Percentiles rank a stretch among this genome's conserved stretches.
These are phyloP conservation scores for Mallotus nudiflorus DNA, from an alignment of 345 rosid genomes.

Conservation along the genomic window DNA sequence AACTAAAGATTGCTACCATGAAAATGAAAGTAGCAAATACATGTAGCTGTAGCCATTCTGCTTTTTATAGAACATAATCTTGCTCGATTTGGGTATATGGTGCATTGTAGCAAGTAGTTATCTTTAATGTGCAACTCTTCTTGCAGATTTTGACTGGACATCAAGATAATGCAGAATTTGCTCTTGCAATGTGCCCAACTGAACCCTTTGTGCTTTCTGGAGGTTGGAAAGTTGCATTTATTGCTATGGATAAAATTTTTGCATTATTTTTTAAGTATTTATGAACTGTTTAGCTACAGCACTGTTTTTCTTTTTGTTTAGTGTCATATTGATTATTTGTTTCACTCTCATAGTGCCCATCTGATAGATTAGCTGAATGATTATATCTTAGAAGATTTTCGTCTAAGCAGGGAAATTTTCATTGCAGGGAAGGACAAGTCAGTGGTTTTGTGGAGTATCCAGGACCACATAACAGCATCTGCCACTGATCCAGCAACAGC, in stretches of 20 bases:
- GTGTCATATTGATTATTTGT: not conserved
- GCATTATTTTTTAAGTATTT: not conserved
- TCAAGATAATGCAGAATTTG: constrained; percentile 98
- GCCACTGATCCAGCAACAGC: constrained; percentile 58
- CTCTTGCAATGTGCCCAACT: constrained; percentile 98
- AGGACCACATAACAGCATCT: constrained; percentile 82
- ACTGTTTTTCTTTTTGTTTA: not conserved
- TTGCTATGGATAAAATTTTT: not conserved
- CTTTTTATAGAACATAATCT: not conserved
- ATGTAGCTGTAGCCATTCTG: no score
- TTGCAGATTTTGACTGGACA: constrained; percentile 95
- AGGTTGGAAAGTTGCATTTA: constrained; percentile 46
- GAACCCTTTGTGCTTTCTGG: constrained; percentile 99
- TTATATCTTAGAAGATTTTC: constrained; percentile 18
- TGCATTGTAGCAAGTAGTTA: not conserved
- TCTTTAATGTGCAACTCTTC: constrained; percentile 17
- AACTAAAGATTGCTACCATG: not conserved
- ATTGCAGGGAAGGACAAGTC: constrained; percentile 91
- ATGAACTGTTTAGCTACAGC: no score
- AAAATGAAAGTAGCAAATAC: not conserved
- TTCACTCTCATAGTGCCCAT: not conserved
- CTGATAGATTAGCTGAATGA: not conserved
- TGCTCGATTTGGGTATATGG: not conserved
- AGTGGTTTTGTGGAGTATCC: constrained; percentile 96
- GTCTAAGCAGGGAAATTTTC: constrained; percentile 23